A percentile compares a stretch with the other conserved stretches of the same genome.
These are phyloP conservation scores for Blepharisma stoltei DNA, from an alignment of 73 alveolate genomes.

Conservation along the genomic window DNA sequence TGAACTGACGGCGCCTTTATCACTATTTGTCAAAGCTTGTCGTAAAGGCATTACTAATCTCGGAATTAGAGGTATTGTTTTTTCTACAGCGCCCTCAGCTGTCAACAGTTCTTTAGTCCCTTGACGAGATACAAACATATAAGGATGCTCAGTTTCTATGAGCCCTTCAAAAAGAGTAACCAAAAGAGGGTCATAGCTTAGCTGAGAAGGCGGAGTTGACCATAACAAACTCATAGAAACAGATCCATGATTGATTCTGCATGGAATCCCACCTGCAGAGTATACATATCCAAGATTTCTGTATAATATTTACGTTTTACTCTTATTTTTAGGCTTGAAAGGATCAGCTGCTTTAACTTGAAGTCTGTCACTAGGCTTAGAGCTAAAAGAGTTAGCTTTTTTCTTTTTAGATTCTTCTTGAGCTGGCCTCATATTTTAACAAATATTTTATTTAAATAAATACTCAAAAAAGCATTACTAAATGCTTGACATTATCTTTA, in stretches of 20 bases:
- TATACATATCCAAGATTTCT: conserved; percentile 81
- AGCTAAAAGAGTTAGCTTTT: conserved; percentile 41
- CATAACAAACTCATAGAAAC: conserved; percentile 73
- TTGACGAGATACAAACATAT: conserved; percentile 72
- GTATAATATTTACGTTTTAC: conserved; percentile 59
- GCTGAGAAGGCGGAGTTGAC: conserved; percentile 60
- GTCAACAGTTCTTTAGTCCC: conserved; percentile 74
- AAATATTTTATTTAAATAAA: too few species aligned
- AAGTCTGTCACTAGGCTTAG: conserved; percentile 50
- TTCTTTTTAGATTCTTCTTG: conserved; percentile 17
- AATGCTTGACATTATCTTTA: background rate
- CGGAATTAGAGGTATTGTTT: conserved; percentile 55
- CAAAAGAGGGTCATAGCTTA: conserved; percentile 88
- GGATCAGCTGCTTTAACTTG: conserved; percentile 79
- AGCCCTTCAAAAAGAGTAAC: conserved; percentile 92
- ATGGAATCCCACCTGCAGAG: conserved; percentile 93
- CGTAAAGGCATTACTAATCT: conserved; percentile 72
- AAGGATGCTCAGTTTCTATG: conserved; percentile 93
- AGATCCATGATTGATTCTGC: conserved; percentile 88
- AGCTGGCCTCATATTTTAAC: background rate
- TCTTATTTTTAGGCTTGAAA: conserved; percentile 62
- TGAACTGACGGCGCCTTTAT: conserved; percentile 44
- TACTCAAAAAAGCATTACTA: background rate
- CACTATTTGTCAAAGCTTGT: conserved; percentile 49
- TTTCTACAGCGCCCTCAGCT: conserved; percentile 65